Conservation (phyloP, 495 filamentous ascomycete species). For the Aspergillus ostianus region DNA sequence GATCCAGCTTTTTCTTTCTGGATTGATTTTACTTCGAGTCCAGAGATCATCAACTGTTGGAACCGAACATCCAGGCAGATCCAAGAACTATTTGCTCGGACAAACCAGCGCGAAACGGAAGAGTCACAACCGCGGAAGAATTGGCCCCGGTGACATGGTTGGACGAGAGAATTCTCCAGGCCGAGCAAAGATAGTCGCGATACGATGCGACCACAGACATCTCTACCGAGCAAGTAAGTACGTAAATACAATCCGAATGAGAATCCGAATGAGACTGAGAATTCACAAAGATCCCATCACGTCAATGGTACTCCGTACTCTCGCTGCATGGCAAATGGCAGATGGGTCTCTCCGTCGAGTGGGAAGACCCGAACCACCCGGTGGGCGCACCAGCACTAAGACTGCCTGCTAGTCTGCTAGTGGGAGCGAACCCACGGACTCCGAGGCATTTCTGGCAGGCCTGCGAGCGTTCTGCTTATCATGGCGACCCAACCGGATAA, state of each 20-base stretch:
- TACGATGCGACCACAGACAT: no score
- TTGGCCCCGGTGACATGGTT: not conserved
- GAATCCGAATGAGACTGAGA: no score
- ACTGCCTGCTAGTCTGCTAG: no score
- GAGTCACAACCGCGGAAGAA: not conserved
- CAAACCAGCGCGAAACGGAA: slow-evolving; percentile 1
- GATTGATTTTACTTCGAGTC: not conserved
- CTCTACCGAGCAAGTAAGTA: no score
- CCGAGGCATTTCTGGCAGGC: no score
- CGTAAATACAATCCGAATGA: no score
- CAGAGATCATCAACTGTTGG: not conserved
- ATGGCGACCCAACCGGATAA: not conserved
- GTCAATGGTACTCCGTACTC: no score
- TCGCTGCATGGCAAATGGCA: not conserved
- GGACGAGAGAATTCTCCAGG: not conserved
- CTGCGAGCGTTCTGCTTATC: not conserved
- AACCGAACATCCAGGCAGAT: no score
- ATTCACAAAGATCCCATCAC: no score
- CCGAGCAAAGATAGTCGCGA: not conserved
- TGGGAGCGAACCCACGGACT: not conserved
- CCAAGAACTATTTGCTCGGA: not conserved
- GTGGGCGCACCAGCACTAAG: not conserved
- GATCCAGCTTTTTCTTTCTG: no score
- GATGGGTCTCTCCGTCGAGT: not conserved
- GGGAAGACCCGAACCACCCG: not conserved